Evolutionary conservation across 1,139 yeast genomes (phyloP), one percentile per base, ranked within the genome.

Genomic region (Wickerhamomyces sp.): DNA sequence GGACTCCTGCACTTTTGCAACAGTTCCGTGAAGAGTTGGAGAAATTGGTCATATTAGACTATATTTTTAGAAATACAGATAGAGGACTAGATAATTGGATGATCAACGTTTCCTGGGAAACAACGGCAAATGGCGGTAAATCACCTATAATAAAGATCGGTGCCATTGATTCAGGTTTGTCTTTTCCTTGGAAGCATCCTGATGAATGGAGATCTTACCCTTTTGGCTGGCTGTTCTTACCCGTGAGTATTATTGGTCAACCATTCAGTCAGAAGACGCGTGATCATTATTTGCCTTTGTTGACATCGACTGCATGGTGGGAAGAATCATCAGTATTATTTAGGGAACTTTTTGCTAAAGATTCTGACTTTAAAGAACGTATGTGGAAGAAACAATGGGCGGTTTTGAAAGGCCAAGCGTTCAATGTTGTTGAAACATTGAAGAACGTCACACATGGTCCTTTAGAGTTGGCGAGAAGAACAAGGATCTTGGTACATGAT

Each of bases 181-280:
- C 89, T 0, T 81, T 79, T 47, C 91, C 91, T 5, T 82, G 89
- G 89, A 82, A 82, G 48, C 86, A 80, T 45, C 91, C 91, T 0
- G 85, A 82, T 54, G 88, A 80, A 50, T 81, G 89, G 88, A 60
- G 91, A 36, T 78, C 86, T 1, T 82, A 79, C 46, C 91, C 91
- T 0, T 82, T 73, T 58, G 91, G 91, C 0, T 82, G 91, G 91
- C 58, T 82, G 20, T 80, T 78, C 46, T 56, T 82, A 26, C 91
- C 91, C 0, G 55, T 73, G 15, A 64, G 75, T 8, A 54, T 82
- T 4, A 76, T 82, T 37, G 87, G 86, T 0, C 80, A 74, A 42
- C 89, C 88, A 2, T 81, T 82, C 46, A 70, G 82, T 4, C 60
- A 61, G 28, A 60, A 61, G 28, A 75, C 87, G 1, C 59, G 84